phyloP scores from a whole-genome alignment of 768 basidiomycete species.

The Phaffia tasmanica region DNA sequence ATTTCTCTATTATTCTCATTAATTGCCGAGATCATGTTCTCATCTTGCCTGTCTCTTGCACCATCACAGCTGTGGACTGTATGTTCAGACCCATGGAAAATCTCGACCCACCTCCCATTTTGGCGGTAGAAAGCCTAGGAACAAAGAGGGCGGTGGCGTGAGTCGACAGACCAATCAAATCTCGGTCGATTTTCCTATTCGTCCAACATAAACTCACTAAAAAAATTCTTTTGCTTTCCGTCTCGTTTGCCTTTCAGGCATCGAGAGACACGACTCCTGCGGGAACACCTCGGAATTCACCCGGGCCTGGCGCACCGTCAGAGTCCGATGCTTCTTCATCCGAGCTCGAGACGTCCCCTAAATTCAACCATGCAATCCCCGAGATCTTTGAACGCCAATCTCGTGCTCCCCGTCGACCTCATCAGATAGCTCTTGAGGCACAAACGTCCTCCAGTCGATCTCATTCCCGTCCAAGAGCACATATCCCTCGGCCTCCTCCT shows the following conservation, averaged over 20 bases:
- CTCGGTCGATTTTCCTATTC: not conserved
- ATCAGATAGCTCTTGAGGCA: not conserved
- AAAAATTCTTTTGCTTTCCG: not conserved
- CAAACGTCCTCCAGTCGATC: not conserved
- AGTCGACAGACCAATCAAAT: not conserved
- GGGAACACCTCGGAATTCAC: constrained; percentile 17
- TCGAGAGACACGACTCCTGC: constrained; percentile 23
- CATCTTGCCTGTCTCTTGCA: not conserved
- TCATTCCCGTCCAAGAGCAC: constrained; percentile 3
- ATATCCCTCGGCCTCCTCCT: constrained; percentile 13
- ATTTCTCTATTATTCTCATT: not conserved
- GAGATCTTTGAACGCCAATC: constrained; percentile 9
- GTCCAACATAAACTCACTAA: not conserved
- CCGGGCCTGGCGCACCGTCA: not conserved
- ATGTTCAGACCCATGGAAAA: constrained; percentile 24
- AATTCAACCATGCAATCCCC: not conserved
- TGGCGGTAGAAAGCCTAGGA: not conserved
- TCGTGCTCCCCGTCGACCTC: constrained; percentile 8
- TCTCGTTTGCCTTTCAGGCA: not conserved
- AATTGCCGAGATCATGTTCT: not conserved
- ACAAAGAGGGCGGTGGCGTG: not conserved
- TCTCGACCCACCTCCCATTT: constrained; percentile 24
- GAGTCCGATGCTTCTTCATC: not conserved
- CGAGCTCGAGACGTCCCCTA: constrained; percentile 11
- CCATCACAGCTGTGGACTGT: constrained; percentile 7